Conservation (phyloP, 2,329 filamentous ascomycete genomes). For the Beauveria scarabaeidicola region DNA sequence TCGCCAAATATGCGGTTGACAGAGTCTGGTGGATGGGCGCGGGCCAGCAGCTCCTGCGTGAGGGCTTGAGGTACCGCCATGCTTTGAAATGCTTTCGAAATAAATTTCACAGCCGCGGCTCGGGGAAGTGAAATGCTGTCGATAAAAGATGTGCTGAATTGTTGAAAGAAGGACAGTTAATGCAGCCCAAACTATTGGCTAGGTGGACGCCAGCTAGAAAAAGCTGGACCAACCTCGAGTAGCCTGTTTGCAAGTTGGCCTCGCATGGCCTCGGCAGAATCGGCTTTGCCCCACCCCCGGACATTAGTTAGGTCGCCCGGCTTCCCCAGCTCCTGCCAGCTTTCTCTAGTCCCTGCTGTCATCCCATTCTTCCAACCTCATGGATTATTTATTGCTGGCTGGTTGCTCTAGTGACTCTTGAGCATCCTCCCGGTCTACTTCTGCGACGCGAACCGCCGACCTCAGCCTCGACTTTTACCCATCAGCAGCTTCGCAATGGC, state of each 20-base stretch:
- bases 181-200: background rate
- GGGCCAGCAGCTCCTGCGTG: slow-evolving; percentile 59
- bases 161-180: background rate
- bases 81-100: background rate
- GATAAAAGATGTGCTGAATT: slow-evolving; percentile 1
- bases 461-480: background rate
- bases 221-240: background rate
- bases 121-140: background rate
- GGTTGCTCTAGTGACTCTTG: background rate
- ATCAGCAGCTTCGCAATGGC: slow-evolving; percentile 19
- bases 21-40: slow-evolving; percentile 69
- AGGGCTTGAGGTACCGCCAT: slow-evolving; percentile 26
- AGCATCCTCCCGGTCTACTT: background rate
- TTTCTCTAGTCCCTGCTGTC: background rate
- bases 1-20: slow-evolving; percentile 67
- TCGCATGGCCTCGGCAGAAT: slow-evolving; percentile 12
- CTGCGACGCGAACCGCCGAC: background rate
- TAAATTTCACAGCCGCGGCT: background rate
- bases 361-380: background rate
- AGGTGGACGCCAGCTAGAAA: background rate
- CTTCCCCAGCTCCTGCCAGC: slow-evolving; percentile 1
- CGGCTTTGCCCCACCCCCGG: slow-evolving; percentile 8
- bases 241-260: background rate
- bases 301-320: background rate
- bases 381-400: background rate